A percentile compares a stretch with the other conserved stretches of the same genome.
These are phyloP conservation scores for Baorangia bicolor DNA, from an alignment of 768 basidiomycete genomes.

Conservation along the genomic window DNA sequence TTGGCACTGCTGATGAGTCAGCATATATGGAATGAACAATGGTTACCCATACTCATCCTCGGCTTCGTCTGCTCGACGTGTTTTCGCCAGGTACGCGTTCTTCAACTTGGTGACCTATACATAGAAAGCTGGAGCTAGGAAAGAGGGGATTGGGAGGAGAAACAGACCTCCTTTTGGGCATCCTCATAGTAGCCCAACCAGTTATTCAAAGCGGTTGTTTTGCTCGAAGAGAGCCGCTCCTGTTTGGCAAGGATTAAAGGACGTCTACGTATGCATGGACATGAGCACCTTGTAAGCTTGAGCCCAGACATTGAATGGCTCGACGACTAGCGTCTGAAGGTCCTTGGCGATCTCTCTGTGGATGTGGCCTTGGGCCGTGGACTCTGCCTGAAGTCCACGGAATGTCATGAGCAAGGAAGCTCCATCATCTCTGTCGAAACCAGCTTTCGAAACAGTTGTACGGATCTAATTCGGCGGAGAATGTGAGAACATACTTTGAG, in stretches of 20 bases:
- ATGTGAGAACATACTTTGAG: slow-evolving; percentile 41
- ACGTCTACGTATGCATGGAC: slow-evolving; percentile 4
- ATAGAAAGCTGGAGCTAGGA: background rate
- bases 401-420: slow-evolving; percentile 80
- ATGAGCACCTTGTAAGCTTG: slow-evolving; percentile 59
- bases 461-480: slow-evolving; percentile 1
- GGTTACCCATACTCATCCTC: slow-evolving; percentile 79
- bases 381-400: slow-evolving; percentile 76
- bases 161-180: slow-evolving; percentile 57
- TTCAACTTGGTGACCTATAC: slow-evolving; percentile 62
- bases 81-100: slow-evolving; percentile 73
- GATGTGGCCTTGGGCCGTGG: slow-evolving; percentile 65
- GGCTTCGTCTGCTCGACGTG: slow-evolving; percentile 83
- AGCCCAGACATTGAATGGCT: slow-evolving; percentile 83
- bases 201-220: slow-evolving; percentile 56
- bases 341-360: slow-evolving; percentile 75
- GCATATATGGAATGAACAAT: background rate
- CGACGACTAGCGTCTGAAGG: slow-evolving; percentile 69
- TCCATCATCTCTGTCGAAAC: slow-evolving; percentile 79
- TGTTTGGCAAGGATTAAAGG: slow-evolving; percentile 28
- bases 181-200: slow-evolving; percentile 74
- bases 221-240: slow-evolving; percentile 63
- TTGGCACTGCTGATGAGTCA: slow-evolving; percentile 58
- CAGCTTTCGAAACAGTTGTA: slow-evolving; percentile 43
- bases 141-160: background rate